Conservation (phyloP, 2,329 filamentous ascomycete genomes). For the Corinectria fuckeliana region DNA sequence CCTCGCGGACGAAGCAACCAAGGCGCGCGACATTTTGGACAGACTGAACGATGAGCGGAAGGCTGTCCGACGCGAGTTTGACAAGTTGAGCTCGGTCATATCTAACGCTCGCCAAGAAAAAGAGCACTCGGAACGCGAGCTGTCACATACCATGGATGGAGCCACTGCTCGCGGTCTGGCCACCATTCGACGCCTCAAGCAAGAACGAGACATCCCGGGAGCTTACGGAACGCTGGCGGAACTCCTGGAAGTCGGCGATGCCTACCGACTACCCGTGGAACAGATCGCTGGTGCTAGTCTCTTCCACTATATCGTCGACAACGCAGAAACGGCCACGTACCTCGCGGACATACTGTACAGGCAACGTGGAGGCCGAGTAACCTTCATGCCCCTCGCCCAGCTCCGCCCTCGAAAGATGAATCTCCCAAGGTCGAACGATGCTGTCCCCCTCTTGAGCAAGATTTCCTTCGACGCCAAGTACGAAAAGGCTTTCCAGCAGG, state of each 20-base stretch:
- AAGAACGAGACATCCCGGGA: constrained; percentile 79
- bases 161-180: constrained; percentile 86
- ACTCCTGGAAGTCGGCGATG: constrained; percentile 84
- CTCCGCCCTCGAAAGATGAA: constrained; percentile 74
- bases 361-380: constrained; percentile 83
- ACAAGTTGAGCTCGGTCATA: constrained; percentile 81
- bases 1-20: constrained; percentile 75
- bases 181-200: constrained; percentile 83
- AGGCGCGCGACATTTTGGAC: constrained; percentile 79
- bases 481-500: constrained; percentile 88
- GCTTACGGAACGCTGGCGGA: constrained; percentile 94
- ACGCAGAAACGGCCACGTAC: constrained; percentile 82
- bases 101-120: constrained; percentile 78
- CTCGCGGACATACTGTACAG: constrained; percentile 81
- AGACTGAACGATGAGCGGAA: constrained; percentile 86
- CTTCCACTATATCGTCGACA: constrained; percentile 96
- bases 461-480: constrained; percentile 78
- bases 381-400: constrained; percentile 91
- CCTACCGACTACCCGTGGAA: constrained; percentile 88
- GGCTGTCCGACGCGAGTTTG: constrained; percentile 85
- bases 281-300: constrained; percentile 91
- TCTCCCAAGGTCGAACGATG: constrained; percentile 85
- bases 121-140: constrained; percentile 75
- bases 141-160: constrained; percentile 88
- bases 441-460: constrained; percentile 85